Conservation (phyloP, 2,329 filamentous ascomycete genomes). For the Diaporthe sp. region DNA sequence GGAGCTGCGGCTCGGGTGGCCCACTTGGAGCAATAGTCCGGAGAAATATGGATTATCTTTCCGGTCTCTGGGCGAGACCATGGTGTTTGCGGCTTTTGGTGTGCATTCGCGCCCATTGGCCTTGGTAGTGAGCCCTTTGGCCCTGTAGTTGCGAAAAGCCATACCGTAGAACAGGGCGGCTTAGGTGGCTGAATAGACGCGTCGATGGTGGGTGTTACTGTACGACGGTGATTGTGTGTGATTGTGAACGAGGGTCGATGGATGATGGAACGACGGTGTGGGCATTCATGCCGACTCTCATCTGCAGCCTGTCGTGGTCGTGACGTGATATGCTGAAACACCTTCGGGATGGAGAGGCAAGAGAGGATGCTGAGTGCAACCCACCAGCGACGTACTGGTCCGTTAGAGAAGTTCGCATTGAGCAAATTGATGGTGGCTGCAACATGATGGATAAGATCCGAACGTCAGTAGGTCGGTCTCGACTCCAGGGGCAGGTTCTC, state of each 20-base stretch:
- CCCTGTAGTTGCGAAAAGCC: neutral
- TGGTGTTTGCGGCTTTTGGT: too few species aligned
- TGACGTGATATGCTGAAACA: neutral
- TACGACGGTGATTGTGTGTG: neutral
- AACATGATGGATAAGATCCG: neutral
- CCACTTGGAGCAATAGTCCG: neutral
- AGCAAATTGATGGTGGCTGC: neutral
- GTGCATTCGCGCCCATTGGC: neutral
- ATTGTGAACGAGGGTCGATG: neutral
- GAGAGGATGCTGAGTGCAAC: neutral
- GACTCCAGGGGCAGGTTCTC: neutral
- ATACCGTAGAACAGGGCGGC: neutral
- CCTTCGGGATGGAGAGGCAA: neutral
- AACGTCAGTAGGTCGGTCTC: neutral
- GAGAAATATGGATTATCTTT: neutral
- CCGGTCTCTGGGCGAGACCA: neutral
- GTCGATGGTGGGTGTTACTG: neutral
- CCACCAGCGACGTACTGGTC: neutral
- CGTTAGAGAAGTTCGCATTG: neutral
- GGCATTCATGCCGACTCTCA: neutral
- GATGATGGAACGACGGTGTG: neutral
- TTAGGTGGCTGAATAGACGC: neutral
- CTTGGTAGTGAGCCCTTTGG: neutral
- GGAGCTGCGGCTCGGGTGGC: constrained; percentile 21
- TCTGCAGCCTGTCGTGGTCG: neutral